Percentiles rank a stretch among this genome's conserved stretches.
Evolutionary conservation across 768 basidiomycete species (phyloP).

Genomic region (Lactarius trivialis): DNA sequence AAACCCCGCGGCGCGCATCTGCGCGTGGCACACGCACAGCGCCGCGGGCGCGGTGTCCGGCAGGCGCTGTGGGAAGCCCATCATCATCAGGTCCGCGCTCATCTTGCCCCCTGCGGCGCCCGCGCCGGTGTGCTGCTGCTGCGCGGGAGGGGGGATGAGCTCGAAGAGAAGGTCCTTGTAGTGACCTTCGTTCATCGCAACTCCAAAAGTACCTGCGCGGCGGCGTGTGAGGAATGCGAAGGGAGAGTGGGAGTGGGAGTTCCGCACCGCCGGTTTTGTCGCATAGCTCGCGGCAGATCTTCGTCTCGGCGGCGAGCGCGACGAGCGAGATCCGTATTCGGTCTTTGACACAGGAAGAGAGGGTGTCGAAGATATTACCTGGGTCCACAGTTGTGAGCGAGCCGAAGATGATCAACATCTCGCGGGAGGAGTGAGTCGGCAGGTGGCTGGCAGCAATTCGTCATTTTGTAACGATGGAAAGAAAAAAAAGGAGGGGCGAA

Average conservation of each 20-base stretch:
- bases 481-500: conserved; percentile 33
- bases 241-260: conserved; percentile 5
- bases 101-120: conserved; percentile 40
- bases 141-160: conserved; percentile 89
- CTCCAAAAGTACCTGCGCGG: conserved; percentile 73
- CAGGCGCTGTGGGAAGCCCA: conserved; percentile 95
- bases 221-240: not conserved
- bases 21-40: conserved; percentile 90
- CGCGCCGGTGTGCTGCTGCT: conserved; percentile 43
- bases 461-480: not conserved
- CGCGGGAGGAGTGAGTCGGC: conserved; percentile 95
- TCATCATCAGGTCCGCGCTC: conserved; percentile 93
- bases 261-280: conserved; percentile 89
- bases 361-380: conserved; percentile 89
- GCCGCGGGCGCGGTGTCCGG: conserved; percentile 77
- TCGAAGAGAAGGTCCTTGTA: conserved; percentile 96
- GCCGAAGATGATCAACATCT: conserved; percentile 90
- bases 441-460: conserved; percentile 58
- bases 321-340: conserved; percentile 91
- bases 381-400: conserved; percentile 96
- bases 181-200: conserved; percentile 97
- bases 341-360: conserved; percentile 76
- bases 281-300: conserved; percentile 88
- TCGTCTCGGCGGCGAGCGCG: conserved; percentile 96
- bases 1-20: conserved; percentile 89